Conservation (phyloP, 768 basidiomycete species). For the Panaeolus papilionaceus region DNA sequence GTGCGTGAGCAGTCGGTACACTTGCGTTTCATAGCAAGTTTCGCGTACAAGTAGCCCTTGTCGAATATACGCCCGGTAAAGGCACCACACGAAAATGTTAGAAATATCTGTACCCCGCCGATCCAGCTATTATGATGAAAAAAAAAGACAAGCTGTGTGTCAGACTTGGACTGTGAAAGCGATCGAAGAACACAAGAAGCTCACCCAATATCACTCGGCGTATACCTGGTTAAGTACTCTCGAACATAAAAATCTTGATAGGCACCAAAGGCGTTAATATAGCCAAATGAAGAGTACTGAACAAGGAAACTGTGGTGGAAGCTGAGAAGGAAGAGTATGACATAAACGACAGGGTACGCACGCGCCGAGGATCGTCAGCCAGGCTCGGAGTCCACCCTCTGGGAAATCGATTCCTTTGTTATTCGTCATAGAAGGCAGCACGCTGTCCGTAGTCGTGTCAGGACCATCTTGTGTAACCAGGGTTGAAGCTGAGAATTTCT, state of each 20-base stretch:
- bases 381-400: constrained; percentile 26
- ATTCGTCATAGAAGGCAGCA: neutral
- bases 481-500: neutral
- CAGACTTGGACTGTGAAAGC: neutral
- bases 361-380: constrained; percentile 28
- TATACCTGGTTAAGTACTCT: constrained; percentile 27
- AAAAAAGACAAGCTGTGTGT: neutral
- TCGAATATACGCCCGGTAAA: constrained; percentile 56
- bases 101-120: constrained; percentile 57
- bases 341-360: constrained; percentile 5
- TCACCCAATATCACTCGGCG: constrained; percentile 34
- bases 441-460: neutral
- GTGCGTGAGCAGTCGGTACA: neutral
- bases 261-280: constrained; percentile 33
- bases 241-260: constrained; percentile 36
- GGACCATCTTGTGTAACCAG: neutral
- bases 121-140: constrained; percentile 43
- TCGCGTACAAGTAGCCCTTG: constrained; percentile 54
- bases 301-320: constrained; percentile 24
- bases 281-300: constrained; percentile 29
- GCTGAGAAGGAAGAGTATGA: neutral
- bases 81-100: constrained; percentile 53
- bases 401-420: constrained; percentile 20
- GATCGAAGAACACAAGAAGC: neutral
- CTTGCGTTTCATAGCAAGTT: neutral